Evolutionary conservation across 2,329 filamentous ascomycete genomes (phyloP).

Genomic region (Didymella pomorum): DNA sequence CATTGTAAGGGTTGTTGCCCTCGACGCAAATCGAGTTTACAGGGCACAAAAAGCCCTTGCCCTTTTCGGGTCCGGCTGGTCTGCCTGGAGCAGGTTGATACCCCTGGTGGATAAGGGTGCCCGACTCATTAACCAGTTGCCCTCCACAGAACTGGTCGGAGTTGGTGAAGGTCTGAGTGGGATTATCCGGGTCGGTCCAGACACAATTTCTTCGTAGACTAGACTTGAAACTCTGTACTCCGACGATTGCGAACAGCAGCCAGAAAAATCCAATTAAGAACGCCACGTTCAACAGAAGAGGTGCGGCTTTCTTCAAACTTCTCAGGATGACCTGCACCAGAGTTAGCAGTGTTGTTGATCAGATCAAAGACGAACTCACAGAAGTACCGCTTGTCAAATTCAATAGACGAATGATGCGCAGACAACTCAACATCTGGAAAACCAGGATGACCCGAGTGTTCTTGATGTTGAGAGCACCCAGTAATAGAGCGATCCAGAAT

Average conservation of each 20-base stretch:
- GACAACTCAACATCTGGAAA: slow-evolving; percentile 95
- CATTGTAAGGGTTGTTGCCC: slow-evolving; percentile 78
- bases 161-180: slow-evolving; percentile 61
- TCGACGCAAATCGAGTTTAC: slow-evolving; percentile 83
- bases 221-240: slow-evolving; percentile 86
- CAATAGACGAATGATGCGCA: slow-evolving; percentile 90
- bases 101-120: slow-evolving; percentile 57
- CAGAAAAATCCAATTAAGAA: slow-evolving; percentile 98
- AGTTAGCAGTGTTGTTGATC: slow-evolving; percentile 9
- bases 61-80: slow-evolving; percentile 50
- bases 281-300: slow-evolving; percentile 87
- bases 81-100: slow-evolving; percentile 69
- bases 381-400: slow-evolving; percentile 92
- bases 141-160: slow-evolving; percentile 84
- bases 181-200: slow-evolving; percentile 60
- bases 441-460: slow-evolving; percentile 77
- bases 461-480: slow-evolving; percentile 76
- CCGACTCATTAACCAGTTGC: slow-evolving; percentile 66
- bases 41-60: slow-evolving; percentile 90
- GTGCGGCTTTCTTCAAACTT: slow-evolving; percentile 94
- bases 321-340: slow-evolving; percentile 78
- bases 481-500: slow-evolving; percentile 88
- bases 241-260: slow-evolving; percentile 95
- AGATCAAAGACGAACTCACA: slow-evolving; percentile 60
- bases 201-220: slow-evolving; percentile 59